phyloP scores from a whole-genome alignment of 257 asterid species.

The Primulina eburnea region DNA sequence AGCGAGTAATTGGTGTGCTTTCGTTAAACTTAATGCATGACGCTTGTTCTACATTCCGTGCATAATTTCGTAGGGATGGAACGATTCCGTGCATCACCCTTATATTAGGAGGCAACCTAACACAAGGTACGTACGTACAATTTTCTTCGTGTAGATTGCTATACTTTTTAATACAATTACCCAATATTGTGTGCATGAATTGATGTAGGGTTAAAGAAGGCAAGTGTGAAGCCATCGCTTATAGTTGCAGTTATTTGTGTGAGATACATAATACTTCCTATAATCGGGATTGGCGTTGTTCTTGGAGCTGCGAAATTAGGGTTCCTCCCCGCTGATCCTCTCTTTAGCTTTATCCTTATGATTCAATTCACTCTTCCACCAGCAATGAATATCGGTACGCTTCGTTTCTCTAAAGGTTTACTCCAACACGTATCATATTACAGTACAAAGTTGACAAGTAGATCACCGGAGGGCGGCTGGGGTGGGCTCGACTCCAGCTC shows the following conservation, averaged over 20 bases:
- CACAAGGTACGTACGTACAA: slow-evolving; percentile 74
- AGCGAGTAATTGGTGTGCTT: no score
- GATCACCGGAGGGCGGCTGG: no score
- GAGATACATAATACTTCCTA: slow-evolving; percentile 63
- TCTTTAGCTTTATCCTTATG: slow-evolving; percentile 76
- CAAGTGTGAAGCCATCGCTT: slow-evolving; percentile 36
- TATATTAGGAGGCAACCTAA: slow-evolving; percentile 86
- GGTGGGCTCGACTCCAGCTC: no score
- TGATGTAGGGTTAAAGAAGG: no score
- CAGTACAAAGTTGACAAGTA: no score
- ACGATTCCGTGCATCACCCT: slow-evolving; percentile 87
- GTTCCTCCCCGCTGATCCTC: slow-evolving; percentile 79
- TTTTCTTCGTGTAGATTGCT: no score
- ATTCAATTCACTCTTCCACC: slow-evolving; percentile 86
- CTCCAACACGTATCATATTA: no score
- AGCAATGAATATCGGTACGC: slow-evolving; percentile 76
- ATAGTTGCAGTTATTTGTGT: slow-evolving; percentile 55
- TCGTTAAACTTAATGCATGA: no score
- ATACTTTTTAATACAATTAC: no score
- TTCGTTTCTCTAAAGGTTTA: no score
- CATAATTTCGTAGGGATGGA: slow-evolving; percentile 47
- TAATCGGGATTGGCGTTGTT: slow-evolving; percentile 63
- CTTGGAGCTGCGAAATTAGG: slow-evolving; percentile 60
- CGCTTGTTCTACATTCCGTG: no score
- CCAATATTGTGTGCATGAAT: no score